A percentile compares a stretch with the other conserved stretches of the same genome.
phyloP scores from a whole-genome alignment of 345 rosid species.

The Pseudoturritis turrita region DNA sequence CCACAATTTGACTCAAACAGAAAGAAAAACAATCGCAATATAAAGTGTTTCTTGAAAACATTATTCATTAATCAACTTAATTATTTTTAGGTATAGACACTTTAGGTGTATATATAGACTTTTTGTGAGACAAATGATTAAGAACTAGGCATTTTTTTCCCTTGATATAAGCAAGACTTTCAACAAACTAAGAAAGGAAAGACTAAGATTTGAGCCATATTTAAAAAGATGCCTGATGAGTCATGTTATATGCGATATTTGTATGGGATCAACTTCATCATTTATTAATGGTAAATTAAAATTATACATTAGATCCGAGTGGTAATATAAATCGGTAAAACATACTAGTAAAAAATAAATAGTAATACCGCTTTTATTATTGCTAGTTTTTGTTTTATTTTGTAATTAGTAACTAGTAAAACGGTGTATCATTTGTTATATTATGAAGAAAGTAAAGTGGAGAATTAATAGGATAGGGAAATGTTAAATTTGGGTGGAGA shows the following conservation, averaged over 20 bases:
- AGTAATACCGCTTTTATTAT: no score
- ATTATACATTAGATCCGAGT: neutral
- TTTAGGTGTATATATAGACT: neutral
- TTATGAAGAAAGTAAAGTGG: slow-evolving; percentile 14
- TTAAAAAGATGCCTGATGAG: neutral
- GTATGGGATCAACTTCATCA: neutral
- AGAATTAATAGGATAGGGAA: slow-evolving; percentile 3
- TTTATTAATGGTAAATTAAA: neutral
- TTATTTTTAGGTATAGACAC: neutral
- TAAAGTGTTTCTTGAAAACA: neutral
- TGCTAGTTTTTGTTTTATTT: no score
- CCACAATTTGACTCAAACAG: neutral
- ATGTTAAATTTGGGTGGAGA: slow-evolving; percentile 28
- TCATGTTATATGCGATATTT: neutral
- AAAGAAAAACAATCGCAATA: neutral
- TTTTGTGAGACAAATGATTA: slow-evolving; percentile 8
- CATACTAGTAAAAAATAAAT: no score
- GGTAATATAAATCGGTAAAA: no score
- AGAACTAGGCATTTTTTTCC: neutral
- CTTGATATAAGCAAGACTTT: slow-evolving; percentile 1
- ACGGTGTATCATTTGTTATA: neutral
- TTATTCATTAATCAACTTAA: neutral
- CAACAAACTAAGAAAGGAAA: neutral
- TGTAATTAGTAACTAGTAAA: no score
- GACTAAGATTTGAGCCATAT: neutral